Evolutionary conservation across 1,284 basidiomycete species (phyloP).

Genomic region (Puccinia coronata): DNA sequence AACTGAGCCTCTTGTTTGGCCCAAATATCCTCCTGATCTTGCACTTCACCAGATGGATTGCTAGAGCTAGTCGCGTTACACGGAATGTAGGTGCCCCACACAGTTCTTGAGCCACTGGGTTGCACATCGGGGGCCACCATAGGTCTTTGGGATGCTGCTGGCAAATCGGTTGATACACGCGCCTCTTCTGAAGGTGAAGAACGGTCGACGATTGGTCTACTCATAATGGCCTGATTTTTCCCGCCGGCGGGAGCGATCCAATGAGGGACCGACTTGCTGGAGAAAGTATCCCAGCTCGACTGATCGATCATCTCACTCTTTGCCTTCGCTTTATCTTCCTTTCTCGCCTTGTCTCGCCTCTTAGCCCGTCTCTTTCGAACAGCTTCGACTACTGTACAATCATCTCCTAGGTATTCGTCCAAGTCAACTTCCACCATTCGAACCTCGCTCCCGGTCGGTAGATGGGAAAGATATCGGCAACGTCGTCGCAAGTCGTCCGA

Average conservation of each 20-base stretch:
- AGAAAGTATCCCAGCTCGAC: neutral
- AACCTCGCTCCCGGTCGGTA: conserved; percentile 88
- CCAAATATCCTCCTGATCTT: conserved; percentile 23
- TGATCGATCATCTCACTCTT: conserved; percentile 37
- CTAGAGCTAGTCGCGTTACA: neutral
- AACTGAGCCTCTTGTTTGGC: neutral
- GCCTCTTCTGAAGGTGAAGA: neutral
- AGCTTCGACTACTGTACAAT: conserved; percentile 75
- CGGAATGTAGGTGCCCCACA: conserved; percentile 45
- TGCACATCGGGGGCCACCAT: neutral
- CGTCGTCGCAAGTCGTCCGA: conserved; percentile 89
- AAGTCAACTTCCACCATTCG: conserved; percentile 91
- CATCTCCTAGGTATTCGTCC: conserved; percentile 69
- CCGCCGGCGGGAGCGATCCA: neutral
- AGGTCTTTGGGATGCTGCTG: neutral
- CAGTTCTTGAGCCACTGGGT: conserved; percentile 43
- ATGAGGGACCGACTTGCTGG: conserved; percentile 1
- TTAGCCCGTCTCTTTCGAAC: conserved; percentile 36
- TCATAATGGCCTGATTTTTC: neutral
- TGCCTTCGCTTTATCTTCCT: conserved; percentile 41
- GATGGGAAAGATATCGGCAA: conserved; percentile 91
- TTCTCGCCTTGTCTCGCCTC: conserved; percentile 31
- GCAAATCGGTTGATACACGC: neutral
- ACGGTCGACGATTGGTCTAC: neutral
- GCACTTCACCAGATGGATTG: neutral